Base-by-base conservation (phyloP, 345 rosid species). In the Dipteronia sinensis region DNA sequence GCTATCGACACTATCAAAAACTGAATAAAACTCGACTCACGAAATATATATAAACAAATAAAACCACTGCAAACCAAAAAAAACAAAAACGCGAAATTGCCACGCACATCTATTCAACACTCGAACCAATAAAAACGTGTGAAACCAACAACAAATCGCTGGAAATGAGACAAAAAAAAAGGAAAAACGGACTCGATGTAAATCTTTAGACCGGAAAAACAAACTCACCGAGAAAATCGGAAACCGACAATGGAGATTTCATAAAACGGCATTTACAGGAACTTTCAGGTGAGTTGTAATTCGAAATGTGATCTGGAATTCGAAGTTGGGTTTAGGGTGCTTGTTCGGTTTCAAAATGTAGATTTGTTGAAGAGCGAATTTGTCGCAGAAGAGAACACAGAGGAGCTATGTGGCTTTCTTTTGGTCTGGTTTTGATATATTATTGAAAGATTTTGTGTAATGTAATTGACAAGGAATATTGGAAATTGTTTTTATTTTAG, bases 221-320 rank as follows among this genome's bases (percentile, higher is more conserved):
- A 58, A 20, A 20, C 75, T 49, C 77, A 86, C 94, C 91, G 82
- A 82, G 65, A 78, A 72, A 75, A 76, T 40, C 81, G 80, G 71
- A 75, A 65, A 66, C 53, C 10, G 76, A 77, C 89, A 90, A 85
- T 44, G 91, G 97, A 73, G 93, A 88, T 89, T 86, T 86, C 95
- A 87, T 86, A 83, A 77, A 81, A 84, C 76, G 81, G 80, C 70
- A 77, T 82, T 81, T 12, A 81, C 79, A 62, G 13, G 65, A 70
- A 53, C 16, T 47, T 10, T 4, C 17, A 59, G 58, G 75, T 34
- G 38, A 34, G 38, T 34, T 34, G 6, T 31, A 71, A 49, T 77
- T 75, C 78, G 58, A 53, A 34, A 65, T 51, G 82, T 51, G 82
- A 65, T 71, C 80, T 61, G 69, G 53, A 10, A 72, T 65, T 66